Percentiles rank a stretch among this genome's conserved stretches.
These are phyloP conservation scores for Liriodendron chinense DNA, from an alignment of 164 flowering plant genomes.

Conservation along the genomic window DNA sequence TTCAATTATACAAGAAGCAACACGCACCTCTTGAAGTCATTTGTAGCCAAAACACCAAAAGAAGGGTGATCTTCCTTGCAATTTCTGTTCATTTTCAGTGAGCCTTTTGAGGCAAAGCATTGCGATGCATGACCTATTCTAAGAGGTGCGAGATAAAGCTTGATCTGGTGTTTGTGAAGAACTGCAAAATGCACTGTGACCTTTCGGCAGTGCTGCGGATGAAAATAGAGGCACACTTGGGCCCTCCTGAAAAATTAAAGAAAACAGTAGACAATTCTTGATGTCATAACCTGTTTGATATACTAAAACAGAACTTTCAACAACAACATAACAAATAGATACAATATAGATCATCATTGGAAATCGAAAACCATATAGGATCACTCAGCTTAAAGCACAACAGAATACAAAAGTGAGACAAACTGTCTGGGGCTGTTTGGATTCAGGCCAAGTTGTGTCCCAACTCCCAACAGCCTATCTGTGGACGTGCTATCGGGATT, in stretches of 20 bases:
- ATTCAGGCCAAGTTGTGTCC: too few species aligned
- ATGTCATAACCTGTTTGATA: too few species aligned
- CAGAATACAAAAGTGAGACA: too few species aligned
- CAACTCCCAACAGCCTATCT: too few species aligned
- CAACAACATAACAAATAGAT: too few species aligned
- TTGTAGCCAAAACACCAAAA: not conserved
- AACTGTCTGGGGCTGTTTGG: too few species aligned
- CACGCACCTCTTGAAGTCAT: not conserved
- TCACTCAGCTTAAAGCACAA: too few species aligned
- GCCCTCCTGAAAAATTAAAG: conserved; percentile 3
- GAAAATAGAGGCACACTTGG: not conserved
- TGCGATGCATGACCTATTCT: not conserved
- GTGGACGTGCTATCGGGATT: too few species aligned
- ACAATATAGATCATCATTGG: too few species aligned
- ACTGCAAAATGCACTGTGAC: not conserved
- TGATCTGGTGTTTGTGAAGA: not conserved
- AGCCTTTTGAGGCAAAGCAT: not conserved
- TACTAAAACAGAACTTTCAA: too few species aligned
- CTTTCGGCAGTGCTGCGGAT: not conserved
- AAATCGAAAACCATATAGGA: too few species aligned
- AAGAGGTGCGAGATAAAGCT: not conserved
- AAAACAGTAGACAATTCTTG: too few species aligned
- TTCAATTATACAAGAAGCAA: not conserved
- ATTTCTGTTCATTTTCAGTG: not conserved
- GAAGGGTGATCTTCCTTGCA: not conserved